A percentile compares a stretch with the other conserved stretches of the same genome.
Conservation (phyloP, 345 rosid genomes). For the Sisymbrium irio region DNA sequence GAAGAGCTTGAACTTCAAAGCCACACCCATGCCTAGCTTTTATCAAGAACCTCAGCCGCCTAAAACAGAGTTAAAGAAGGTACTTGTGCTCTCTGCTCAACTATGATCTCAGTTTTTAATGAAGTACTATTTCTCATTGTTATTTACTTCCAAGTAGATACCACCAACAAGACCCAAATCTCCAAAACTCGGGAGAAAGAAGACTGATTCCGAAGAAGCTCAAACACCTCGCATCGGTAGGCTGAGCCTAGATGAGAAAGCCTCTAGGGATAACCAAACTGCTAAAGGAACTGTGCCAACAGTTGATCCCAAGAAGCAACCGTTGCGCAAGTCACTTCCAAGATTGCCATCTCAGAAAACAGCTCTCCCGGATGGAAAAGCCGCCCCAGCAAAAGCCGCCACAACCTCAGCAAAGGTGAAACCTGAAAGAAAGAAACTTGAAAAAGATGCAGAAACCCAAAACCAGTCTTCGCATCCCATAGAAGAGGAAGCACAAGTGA, state of each 20-base stretch:
- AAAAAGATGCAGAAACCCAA: conserved; percentile 41
- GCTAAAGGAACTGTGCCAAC: conserved; percentile 45
- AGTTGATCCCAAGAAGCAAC: conserved; percentile 55
- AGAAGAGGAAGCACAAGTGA: conserved; percentile 34
- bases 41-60: conserved; percentile 95
- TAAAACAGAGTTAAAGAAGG: conserved; percentile 89
- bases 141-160: conserved; percentile 50
- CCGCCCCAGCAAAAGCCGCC: conserved; percentile 25
- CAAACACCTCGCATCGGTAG: conserved; percentile 40
- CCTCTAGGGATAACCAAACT: conserved; percentile 35
- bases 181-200: conserved; percentile 92
- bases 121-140: background rate
- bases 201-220: conserved; percentile 63
- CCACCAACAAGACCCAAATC: conserved; percentile 96
- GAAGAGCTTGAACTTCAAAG: conserved; percentile 91
- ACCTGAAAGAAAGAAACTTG: conserved; percentile 38
- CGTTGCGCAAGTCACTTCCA: conserved; percentile 75
- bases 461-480: conserved; percentile 26
- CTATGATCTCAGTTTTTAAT: background rate
- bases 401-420: conserved; percentile 33
- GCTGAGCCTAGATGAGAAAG: conserved; percentile 72
- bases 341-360: conserved; percentile 85
- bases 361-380: conserved; percentile 39
- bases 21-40: conserved; percentile 98
- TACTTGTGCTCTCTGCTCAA: conserved; percentile 28